These are phyloP conservation scores for Paulownia fortunei DNA, from an alignment of 257 asterid species.

Conservation along the genomic window DNA sequence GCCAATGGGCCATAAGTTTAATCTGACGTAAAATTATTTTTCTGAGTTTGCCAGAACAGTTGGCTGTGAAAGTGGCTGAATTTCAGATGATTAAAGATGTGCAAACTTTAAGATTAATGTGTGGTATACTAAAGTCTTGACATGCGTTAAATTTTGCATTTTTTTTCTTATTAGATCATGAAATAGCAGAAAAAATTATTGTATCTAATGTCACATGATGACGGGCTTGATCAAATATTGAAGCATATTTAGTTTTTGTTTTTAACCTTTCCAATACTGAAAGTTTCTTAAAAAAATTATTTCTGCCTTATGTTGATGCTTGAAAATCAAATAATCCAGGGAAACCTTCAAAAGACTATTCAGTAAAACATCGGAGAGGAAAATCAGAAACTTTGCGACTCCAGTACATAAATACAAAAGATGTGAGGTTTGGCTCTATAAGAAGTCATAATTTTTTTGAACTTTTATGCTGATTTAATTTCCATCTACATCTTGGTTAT, in stretches of 20 bases:
- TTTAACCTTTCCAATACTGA: background rate
- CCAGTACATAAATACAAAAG: constrained; percentile 84
- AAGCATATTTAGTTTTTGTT: background rate
- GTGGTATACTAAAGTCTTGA: background rate
- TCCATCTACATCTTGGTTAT: background rate
- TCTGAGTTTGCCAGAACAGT: background rate
- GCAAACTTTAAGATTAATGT: background rate
- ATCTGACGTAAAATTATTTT: background rate
- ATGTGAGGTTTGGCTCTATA: constrained; percentile 81
- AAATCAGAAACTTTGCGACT: constrained; percentile 84
- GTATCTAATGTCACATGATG: background rate
- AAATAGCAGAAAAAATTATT: background rate
- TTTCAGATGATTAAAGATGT: background rate
- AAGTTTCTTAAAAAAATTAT: background rate
- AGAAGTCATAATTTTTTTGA: constrained; percentile 19
- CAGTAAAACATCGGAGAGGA: constrained; percentile 78
- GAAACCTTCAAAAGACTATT: constrained; percentile 41
- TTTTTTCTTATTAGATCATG: background rate
- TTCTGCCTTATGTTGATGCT: constrained; percentile 23
- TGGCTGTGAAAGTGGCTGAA: background rate
- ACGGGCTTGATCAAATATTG: background rate
- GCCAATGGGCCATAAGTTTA: background rate
- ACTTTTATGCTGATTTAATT: background rate
- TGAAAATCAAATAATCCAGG: constrained; percentile 45
- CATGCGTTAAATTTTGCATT: background rate